Evolutionary conservation across 1,139 yeast genomes (phyloP).

Genomic region (Geotrichum histeridarum): DNA sequence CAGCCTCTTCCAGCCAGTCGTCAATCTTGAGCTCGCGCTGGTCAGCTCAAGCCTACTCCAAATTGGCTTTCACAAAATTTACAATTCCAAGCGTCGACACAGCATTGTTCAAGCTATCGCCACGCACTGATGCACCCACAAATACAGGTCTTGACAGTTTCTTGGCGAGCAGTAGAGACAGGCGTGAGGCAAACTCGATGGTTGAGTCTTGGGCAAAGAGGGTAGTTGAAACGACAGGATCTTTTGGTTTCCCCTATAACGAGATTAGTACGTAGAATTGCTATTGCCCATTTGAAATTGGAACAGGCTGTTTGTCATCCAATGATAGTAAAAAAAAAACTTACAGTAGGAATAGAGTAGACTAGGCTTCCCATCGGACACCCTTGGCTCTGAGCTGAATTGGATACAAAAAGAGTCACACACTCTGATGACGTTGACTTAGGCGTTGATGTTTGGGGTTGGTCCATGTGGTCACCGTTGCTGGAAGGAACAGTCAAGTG

Average conservation of each 20-base stretch:
- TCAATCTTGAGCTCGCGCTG: no score
- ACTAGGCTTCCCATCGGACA: constrained; percentile 14
- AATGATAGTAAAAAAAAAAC: background rate
- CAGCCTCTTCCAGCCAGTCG: no score
- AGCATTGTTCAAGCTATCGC: constrained; percentile 1
- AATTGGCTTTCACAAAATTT: constrained; percentile 13
- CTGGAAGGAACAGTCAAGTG: constrained; percentile 10
- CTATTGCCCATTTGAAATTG: no score
- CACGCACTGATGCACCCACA: constrained; percentile 17
- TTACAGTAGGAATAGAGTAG: constrained; percentile 17
- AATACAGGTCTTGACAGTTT: constrained; percentile 9
- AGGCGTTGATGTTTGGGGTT: background rate
- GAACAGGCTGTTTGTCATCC: no score
- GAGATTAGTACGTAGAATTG: background rate
- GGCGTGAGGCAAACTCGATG: constrained; percentile 15
- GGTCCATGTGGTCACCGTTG: background rate
- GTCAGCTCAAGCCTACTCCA: background rate
- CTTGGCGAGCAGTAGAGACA: constrained; percentile 10
- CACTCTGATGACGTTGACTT: background rate
- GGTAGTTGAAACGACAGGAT: constrained; percentile 13
- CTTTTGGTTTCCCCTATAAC: constrained; percentile 1
- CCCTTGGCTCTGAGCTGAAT: background rate
- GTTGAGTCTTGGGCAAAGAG: constrained; percentile 13
- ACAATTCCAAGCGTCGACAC: constrained; percentile 7
- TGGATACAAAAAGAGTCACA: constrained; percentile 10